Evolutionary conservation across 2,329 filamentous ascomycete genomes (phyloP).

Genomic region (Chalara sp.): DNA sequence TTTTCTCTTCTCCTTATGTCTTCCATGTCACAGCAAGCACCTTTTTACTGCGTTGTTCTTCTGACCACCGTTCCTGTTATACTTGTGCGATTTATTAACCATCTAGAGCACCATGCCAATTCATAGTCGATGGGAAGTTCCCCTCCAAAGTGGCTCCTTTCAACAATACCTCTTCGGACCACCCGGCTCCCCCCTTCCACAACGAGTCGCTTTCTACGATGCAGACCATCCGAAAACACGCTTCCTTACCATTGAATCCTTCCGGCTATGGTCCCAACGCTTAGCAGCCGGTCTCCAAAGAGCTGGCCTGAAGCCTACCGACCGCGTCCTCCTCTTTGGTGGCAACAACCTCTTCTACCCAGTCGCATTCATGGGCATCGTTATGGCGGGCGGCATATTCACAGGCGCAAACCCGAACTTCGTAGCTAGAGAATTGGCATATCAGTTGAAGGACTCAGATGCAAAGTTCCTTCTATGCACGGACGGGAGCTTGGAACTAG

Average conservation of each 20-base stretch:
- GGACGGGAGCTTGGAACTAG: conserved; percentile 51
- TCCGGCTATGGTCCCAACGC: conserved; percentile 65
- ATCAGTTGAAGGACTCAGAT: conserved; percentile 67
- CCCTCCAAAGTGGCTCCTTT: conserved; percentile 35
- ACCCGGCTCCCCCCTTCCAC: conserved; percentile 34
- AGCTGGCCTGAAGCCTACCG: conserved; percentile 58
- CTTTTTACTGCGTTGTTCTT: too few relatives aligned
- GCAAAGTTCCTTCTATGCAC: conserved; percentile 62
- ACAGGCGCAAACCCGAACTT: conserved; percentile 68
- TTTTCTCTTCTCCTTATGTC: too few relatives aligned
- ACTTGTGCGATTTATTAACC: too few relatives aligned
- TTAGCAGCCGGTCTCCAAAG: conserved; percentile 61
- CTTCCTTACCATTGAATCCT: conserved; percentile 55
- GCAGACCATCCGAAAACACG: conserved; percentile 60
- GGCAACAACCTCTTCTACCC: conserved; percentile 71
- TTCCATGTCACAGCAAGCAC: too few relatives aligned
- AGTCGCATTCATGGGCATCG: conserved; percentile 60
- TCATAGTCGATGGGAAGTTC: conserved; percentile 17
- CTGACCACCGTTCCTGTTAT: too few relatives aligned
- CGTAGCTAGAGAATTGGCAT: conserved; percentile 63
- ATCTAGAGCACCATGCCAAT: conserved; percentile 16
- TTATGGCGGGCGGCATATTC: conserved; percentile 75
- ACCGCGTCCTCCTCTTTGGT: conserved; percentile 67
- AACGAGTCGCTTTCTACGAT: conserved; percentile 51
- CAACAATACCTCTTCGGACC: conserved; percentile 51